Conservation (phyloP, 225 moss, liverwort and hornwort species). For the Bryum argenteum region DNA sequence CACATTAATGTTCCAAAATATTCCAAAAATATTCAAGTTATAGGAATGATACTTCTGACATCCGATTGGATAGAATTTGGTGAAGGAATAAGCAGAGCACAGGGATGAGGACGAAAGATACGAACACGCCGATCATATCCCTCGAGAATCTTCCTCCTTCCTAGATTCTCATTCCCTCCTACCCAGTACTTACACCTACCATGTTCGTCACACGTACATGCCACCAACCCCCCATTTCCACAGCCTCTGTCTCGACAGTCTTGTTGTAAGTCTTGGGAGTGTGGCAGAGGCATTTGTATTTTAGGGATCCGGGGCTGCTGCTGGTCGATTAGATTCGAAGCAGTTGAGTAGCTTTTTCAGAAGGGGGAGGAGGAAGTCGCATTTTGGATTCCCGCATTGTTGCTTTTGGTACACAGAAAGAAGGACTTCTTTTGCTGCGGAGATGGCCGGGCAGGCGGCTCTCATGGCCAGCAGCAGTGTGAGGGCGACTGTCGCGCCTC, state of each 20-base stretch:
- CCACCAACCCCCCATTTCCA: accelerated
- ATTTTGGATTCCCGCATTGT: background rate
- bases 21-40: no score
- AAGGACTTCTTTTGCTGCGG: background rate
- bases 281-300: background rate
- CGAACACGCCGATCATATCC: constrained; percentile 33
- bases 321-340: background rate
- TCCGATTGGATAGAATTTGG: no score
- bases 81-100: background rate
- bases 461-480: constrained; percentile 32
- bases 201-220: accelerated
- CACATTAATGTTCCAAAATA: no score
- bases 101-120: background rate
- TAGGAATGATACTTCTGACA: no score
- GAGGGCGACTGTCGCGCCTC: constrained; percentile 26
- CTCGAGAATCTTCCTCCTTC: constrained; percentile 17
- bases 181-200: constrained; percentile 2
- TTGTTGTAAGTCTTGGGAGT: background rate
- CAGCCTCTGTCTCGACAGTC: background rate
- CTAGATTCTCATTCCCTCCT: constrained; percentile 43
- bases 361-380: background rate
- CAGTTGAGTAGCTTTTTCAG: background rate
- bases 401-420: background rate
- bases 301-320: constrained; percentile 22
- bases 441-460: constrained; percentile 56